Percentiles rank a stretch among this genome's conserved stretches.
phyloP scores from a whole-genome alignment of 2,329 filamentous ascomycete genomes.

The Fusarium newnesense region DNA sequence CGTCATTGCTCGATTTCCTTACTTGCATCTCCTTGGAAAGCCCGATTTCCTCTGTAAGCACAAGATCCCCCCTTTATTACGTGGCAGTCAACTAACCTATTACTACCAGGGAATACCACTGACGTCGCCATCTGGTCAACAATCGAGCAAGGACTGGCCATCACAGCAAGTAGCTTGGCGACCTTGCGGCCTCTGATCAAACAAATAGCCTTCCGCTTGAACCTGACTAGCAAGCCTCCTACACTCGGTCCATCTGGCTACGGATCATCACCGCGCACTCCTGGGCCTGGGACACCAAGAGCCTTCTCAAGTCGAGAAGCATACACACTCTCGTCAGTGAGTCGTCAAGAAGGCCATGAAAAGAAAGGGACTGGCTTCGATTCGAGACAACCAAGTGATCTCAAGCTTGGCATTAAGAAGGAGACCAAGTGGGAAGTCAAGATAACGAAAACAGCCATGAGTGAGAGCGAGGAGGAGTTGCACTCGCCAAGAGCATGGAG shows the following conservation, averaged over 20 bases:
- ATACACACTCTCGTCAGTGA: constrained; percentile 27
- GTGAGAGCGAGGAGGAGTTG: constrained; percentile 34
- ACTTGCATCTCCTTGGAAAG: constrained; percentile 46
- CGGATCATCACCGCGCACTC: not conserved
- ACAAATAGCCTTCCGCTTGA: constrained; percentile 17
- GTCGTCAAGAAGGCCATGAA: not conserved
- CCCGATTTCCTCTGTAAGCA: constrained; percentile 53
- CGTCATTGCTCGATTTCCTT: constrained; percentile 52
- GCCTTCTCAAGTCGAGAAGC: constrained; percentile 10
- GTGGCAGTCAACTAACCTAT: not conserved
- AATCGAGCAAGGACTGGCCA: constrained; percentile 56
- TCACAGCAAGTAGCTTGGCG: constrained; percentile 55
- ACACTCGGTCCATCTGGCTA: constrained; percentile 25
- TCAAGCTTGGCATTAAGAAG: constrained; percentile 9
- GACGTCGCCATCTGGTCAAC: constrained; percentile 59
- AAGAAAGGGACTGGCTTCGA: not conserved
- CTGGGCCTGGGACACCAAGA: constrained; percentile 33
- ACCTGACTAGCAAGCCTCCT: constrained; percentile 28
- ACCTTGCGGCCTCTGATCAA: constrained; percentile 55
- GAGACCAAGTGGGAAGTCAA: constrained; percentile 28
- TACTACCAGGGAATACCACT: constrained; percentile 45
- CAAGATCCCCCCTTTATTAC: rapidly evolving
- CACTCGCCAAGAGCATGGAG: constrained; percentile 10
- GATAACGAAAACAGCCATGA: constrained; percentile 9
- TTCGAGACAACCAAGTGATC: not conserved